Conservation (phyloP, 352 stramenopile genomes). For the Elongisporangium anandrum region DNA sequence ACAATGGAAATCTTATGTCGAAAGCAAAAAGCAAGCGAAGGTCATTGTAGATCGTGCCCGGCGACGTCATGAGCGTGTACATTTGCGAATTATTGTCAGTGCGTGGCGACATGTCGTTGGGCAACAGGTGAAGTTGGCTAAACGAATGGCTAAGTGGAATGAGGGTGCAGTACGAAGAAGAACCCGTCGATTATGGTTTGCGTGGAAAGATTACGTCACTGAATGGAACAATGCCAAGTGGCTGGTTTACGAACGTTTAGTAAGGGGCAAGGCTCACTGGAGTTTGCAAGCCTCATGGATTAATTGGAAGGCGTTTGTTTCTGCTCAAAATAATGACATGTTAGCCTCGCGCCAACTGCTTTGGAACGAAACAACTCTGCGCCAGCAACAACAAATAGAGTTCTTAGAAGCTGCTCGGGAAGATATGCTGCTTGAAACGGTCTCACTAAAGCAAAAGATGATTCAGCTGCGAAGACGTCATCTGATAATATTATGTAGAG, state of each 20-base stretch:
- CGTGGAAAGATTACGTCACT: neutral
- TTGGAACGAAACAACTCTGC: neutral
- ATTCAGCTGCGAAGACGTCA: neutral
- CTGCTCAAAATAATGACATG: neutral
- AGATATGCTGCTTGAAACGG: neutral
- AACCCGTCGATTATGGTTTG: neutral
- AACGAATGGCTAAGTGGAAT: neutral
- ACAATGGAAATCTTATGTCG: conserved; percentile 15
- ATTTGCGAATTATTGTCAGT: neutral
- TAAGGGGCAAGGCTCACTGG: neutral
- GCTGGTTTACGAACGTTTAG: neutral
- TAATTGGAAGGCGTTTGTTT: neutral
- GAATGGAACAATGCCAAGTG: neutral
- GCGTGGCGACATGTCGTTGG: neutral
- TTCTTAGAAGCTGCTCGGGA: neutral
- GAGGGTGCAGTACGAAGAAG: neutral
- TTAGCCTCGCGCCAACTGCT: neutral
- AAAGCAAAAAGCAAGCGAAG: conserved; percentile 6
- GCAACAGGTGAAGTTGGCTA: neutral
- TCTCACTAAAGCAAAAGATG: neutral
- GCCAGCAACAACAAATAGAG: neutral
- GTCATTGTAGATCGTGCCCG: conserved; percentile 3
- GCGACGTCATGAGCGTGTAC: conserved; percentile 3
- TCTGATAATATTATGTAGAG: neutral
- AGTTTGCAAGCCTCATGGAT: neutral